phyloP scores from a whole-genome alignment of 2,329 filamentous ascomycete genomes.

The Cladophialophora carrionii region DNA sequence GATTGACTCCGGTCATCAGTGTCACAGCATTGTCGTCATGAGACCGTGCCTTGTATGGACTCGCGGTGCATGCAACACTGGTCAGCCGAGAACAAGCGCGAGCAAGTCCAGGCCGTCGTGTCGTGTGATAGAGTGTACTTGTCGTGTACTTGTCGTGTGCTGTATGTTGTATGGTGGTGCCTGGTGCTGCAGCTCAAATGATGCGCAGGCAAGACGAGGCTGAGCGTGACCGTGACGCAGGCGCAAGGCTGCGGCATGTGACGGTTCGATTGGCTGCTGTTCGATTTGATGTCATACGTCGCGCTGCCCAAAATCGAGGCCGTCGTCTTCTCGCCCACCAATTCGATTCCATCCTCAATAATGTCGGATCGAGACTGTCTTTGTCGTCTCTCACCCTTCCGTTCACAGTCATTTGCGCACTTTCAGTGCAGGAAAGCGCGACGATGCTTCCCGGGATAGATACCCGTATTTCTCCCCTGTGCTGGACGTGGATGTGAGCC shows the following conservation, averaged over 20 bases:
- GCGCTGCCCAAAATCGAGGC: neutral
- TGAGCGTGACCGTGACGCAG: neutral
- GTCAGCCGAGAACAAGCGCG: neutral
- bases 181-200: neutral
- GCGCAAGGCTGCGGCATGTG: constrained; percentile 8
- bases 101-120: neutral
- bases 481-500: constrained; percentile 11
- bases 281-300: constrained; percentile 8
- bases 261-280: neutral
- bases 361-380: neutral
- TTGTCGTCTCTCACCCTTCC: constrained; percentile 1
- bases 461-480: constrained; percentile 51
- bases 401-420: neutral
- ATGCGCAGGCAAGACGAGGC: constrained; percentile 2
- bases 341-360: neutral
- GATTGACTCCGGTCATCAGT: neutral
- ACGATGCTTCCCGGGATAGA: constrained; percentile 68
- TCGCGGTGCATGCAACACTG: neutral
- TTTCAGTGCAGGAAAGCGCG: constrained; percentile 6
- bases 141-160: neutral
- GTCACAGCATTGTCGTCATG: neutral
- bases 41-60: neutral
- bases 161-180: neutral
- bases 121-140: neutral
- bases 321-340: neutral